Evolutionary conservation across 2,329 filamentous ascomycete genomes (phyloP), one percentile per base, ranked within the genome.

Genomic region (Didymellaceae sp.): DNA sequence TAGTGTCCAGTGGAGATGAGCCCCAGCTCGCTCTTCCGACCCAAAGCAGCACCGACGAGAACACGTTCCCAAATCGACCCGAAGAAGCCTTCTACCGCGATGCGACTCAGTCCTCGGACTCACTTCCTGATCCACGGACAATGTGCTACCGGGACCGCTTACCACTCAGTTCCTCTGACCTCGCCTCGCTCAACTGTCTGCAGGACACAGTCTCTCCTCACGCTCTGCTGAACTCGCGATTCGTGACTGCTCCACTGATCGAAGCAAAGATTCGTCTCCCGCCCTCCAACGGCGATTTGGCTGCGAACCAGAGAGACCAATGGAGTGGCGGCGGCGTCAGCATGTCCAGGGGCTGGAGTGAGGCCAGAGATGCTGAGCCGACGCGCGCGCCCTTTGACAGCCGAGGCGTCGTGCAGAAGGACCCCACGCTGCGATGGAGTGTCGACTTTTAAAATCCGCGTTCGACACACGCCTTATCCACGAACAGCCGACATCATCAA

Each of bases 381-480:
- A 44, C 56, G 10, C 57, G 58, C 7, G 66, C 67, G 0, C 66
- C 68, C 21, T 73, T 74, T 43, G 73, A 74, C 47, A 62, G 69
- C 53, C 65, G 45, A 39, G 70, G 66, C 32, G 65, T 54, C 44
- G 66, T 54, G 8, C 67, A 67, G 47, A 62, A 72, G 13, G 74
- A 77, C 53, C 70, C 72, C 1, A 61, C 62, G 31, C 64, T 74
- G 54, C 54, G 74, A 45, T 76, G 74, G 74, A 76, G 68, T 53
- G 75, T 78, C 41, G 75, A 78, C 48, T 72, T 77, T 44, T 77
- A 7, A 44, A 5, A n/a, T n/a, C 25, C 4, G 14, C 6, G 10
- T 5, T 8, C n/a, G n/a, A 33, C 2, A 14, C 2, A 4, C 14
- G n/a, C n/a, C n/a, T n/a, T n/a, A n/a, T n/a, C n/a, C n/a, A n/a